Base-by-base conservation (phyloP, 1,139 yeast genomes). In the Casaregolazyma suthepensis region DNA sequence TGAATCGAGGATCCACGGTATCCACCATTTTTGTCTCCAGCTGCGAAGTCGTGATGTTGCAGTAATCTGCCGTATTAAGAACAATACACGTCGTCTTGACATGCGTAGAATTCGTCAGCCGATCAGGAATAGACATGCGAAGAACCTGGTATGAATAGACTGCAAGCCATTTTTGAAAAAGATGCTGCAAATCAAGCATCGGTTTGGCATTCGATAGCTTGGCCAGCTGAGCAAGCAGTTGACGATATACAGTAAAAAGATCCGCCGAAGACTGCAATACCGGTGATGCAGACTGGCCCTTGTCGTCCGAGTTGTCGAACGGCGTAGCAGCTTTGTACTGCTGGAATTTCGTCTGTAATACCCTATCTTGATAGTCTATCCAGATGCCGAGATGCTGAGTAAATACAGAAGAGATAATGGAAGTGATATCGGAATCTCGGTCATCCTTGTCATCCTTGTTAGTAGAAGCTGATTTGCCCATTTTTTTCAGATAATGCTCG, bases 51-150 rank as follows among this genome's bases (percentile, higher is more conserved):
- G 96, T 93, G 17, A 81, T 77, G 29, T 87, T 79, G 57, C 96
- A 84, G 68, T 91, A 93, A 65, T 93, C 96, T 1, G 96, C 90
- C 0, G 99, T 93, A 61, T 90, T 88, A 35, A 93, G 71, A 10
- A 90, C 78, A 68, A 88, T 73, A 26, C 95, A 84, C 1, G 87
- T 76, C 54, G 86, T 80, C 52, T 78, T 78, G 23, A 87, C 72
- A 1, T 87, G 83, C 59, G 87, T 94, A 42, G 72, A 74, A 5
- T 73, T 75, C 9, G 70, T 63, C 0, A 65, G 57, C 15, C 69
- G 59, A 40, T 70, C 72, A 9, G 89, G 83, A 31, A 90, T 61
- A 17, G 82, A 75, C 1, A 89, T 83, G 20, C 73, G 70, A 49
- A 93, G 72, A 3, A 90, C 76, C 58, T 78, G 79, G 45, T 74